Conservation (phyloP, 306 rosid genomes). For the Quercus agrifolia region DNA sequence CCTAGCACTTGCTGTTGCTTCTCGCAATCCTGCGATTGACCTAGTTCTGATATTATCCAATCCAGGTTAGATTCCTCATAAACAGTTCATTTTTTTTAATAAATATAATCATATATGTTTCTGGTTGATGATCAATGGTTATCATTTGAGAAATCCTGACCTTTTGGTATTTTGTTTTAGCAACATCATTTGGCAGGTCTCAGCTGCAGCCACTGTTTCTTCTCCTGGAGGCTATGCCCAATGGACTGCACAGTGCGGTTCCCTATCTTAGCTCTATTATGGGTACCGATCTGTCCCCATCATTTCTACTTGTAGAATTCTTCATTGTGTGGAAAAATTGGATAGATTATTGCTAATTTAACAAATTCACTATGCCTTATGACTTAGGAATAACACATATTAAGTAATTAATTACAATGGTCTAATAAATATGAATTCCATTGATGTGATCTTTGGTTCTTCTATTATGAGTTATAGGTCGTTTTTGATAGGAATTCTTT, state of each 20-base stretch:
- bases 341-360: conserved; percentile 9
- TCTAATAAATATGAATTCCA: too few species aligned
- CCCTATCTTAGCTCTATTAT: conserved; percentile 71
- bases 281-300: conserved; percentile 51
- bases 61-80: conserved; percentile 55
- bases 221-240: conserved; percentile 67
- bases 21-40: conserved; percentile 81
- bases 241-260: conserved; percentile 48
- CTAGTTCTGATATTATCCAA: conserved; percentile 67
- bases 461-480: not conserved
- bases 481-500: not conserved
- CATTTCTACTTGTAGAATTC: conserved; percentile 9
- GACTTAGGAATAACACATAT: not conserved
- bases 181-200: conserved; percentile 83
- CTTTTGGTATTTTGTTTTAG: conserved; percentile 42
- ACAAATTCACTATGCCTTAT: conserved; percentile 1
- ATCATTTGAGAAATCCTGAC: conserved; percentile 27
- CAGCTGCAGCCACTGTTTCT: conserved; percentile 83
- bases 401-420: not conserved
- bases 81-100: conserved; percentile 1
- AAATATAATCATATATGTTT: conserved; percentile 12
- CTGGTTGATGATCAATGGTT: conserved; percentile 14
- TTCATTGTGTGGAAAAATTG: conserved; percentile 3
- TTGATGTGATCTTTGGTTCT: not conserved
- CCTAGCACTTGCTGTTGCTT: conserved; percentile 89